Evolutionary conservation across 139 green algal genomes (phyloP).

Genomic region (Asterochloris erici): DNA sequence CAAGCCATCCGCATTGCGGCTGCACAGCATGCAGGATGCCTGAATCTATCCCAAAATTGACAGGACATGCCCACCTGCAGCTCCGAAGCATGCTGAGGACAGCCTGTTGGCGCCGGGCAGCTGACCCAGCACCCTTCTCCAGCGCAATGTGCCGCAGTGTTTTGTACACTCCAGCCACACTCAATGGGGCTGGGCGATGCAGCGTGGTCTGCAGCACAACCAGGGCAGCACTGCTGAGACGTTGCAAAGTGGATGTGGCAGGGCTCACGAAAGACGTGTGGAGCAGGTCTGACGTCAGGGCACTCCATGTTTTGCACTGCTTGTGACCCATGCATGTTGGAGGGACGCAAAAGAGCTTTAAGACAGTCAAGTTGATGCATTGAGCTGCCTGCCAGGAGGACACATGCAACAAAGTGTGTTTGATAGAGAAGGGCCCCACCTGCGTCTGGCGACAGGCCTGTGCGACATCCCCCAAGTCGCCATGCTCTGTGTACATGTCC

Average conservation of each 20-base stretch:
- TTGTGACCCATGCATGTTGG: not conserved
- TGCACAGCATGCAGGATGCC: not conserved
- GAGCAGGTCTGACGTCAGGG: not conserved
- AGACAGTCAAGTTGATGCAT: not conserved
- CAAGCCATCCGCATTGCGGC: no score
- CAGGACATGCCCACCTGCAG: conserved; percentile 25
- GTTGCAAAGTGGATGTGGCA: no score
- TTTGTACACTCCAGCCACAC: conserved; percentile 54
- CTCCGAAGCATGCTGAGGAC: conserved; percentile 63
- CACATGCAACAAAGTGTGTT: not conserved
- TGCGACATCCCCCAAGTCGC: conserved; percentile 84
- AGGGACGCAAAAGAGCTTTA: not conserved
- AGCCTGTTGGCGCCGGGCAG: conserved; percentile 39
- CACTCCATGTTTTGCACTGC: not conserved
- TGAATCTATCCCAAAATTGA: not conserved
- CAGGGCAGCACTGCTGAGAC: not conserved
- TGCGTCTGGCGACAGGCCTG: conserved; percentile 65
- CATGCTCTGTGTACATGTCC: conserved; percentile 66
- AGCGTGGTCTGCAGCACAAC: conserved; percentile 46
- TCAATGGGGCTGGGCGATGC: conserved; percentile 54
- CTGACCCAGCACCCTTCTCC: conserved; percentile 43
- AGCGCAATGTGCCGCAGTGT: conserved; percentile 47
- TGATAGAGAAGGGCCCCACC: not conserved
- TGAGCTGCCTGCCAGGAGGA: not conserved
- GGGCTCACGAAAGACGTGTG: no score